Percentiles rank a stretch among this genome's conserved stretches.
Evolutionary conservation across 306 rosid genomes (phyloP).

Genomic region (Prunus persica): Prunus_persica_NCBIv2 NC_034016.1:9716501-9717000

Average conservation of each 20-base stretch:
- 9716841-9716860: conserved; percentile 25
- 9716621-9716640: conserved; percentile 8
- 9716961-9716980: no score
- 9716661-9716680: no score
- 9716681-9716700: background rate
- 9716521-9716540: background rate
- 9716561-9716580: conserved; percentile 2
- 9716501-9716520: background rate
- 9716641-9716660: no score
- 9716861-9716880: conserved; percentile 11
- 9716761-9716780: no score
- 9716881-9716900: no score
- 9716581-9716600: background rate
- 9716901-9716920: no score
- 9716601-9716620: background rate
- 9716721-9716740: background rate
- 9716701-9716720: conserved; percentile 27
- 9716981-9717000: no score
- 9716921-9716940: fast-evolving
- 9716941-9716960: no score
- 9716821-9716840: conserved; percentile 18
- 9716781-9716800: background rate
- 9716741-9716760: background rate
- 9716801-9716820: background rate
- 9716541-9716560: conserved; percentile 14